A percentile compares a stretch with the other conserved stretches of the same genome.
These are phyloP conservation scores for Nakazawaea sp. DNA, from an alignment of 805 yeast genomes.

Conservation along the genomic window DNA sequence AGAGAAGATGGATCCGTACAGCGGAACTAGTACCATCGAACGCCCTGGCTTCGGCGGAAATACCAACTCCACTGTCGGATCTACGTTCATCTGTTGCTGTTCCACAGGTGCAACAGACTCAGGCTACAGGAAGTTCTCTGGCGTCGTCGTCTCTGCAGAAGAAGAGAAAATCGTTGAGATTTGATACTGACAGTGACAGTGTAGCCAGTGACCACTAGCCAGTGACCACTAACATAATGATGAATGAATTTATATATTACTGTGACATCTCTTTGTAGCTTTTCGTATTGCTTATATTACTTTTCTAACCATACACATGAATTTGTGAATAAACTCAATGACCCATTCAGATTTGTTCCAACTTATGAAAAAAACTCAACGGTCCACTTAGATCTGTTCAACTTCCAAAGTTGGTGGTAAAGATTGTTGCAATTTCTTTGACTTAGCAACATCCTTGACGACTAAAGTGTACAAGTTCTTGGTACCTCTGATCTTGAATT, in stretches of 20 bases:
- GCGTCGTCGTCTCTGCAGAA: not conserved
- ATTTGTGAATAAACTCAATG: no score
- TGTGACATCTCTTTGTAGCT: no score
- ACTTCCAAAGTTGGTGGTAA: constrained; percentile 80
- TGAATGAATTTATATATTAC: no score
- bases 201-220: no score
- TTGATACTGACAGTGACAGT: no score
- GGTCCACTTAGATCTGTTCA: constrained; percentile 10
- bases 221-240: no score
- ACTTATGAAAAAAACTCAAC: no score
- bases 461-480: constrained; percentile 91
- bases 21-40: constrained; percentile 64
- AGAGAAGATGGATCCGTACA: constrained; percentile 93
- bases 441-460: constrained; percentile 93
- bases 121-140: constrained; percentile 6
- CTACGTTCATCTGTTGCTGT: not conserved
- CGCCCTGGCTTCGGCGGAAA: constrained; percentile 1
- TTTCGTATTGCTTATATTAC: no score
- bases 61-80: not conserved
- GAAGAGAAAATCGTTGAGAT: constrained; percentile 10
- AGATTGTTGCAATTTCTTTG: constrained; percentile 95
- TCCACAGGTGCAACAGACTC: constrained; percentile 4
- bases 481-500: constrained; percentile 98
- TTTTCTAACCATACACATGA: no score
- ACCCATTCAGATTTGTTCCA: no score